These are phyloP conservation scores for Fusarium decemcellulare DNA, from an alignment of 2,329 filamentous ascomycete genomes.

Conservation along the genomic window DNA sequence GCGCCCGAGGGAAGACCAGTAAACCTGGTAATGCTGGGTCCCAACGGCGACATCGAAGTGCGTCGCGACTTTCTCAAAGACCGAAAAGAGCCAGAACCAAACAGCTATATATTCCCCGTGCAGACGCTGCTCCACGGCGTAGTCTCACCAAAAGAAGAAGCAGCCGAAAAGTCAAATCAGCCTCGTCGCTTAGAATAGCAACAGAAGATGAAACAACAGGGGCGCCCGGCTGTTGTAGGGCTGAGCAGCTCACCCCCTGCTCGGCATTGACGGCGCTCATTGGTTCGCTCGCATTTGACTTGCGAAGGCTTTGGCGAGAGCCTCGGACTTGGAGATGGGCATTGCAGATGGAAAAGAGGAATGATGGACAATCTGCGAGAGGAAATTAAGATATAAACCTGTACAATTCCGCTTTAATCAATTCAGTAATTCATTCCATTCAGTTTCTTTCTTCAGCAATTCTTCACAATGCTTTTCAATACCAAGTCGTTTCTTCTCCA, in stretches of 20 bases:
- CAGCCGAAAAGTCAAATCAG: too few species aligned
- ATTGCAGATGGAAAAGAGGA: conserved; percentile 2
- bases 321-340: conserved; percentile 26
- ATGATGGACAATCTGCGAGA: not conserved
- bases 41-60: not conserved
- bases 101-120: not conserved
- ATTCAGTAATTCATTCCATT: not conserved
- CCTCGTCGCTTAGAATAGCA: too few species aligned
- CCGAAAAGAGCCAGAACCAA: not conserved
- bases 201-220: too few species aligned
- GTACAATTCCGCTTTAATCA: not conserved
- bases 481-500: conserved; percentile 29
- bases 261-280: conserved; percentile 2
- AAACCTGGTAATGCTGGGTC: conserved; percentile 9
- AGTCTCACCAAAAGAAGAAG: too few species aligned
- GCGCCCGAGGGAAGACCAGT: not conserved
- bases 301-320: conserved; percentile 10
- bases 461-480: conserved; percentile 30
- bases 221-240: conserved; percentile 4
- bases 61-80: not conserved
- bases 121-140: too few species aligned
- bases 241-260: conserved; percentile 18
- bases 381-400: conserved; percentile 18
- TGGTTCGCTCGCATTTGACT: conserved; percentile 37
- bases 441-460: not conserved